Evolutionary conservation across 2,329 filamentous ascomycete species (phyloP).

Genomic region (Fusarium begoniae): DNA sequence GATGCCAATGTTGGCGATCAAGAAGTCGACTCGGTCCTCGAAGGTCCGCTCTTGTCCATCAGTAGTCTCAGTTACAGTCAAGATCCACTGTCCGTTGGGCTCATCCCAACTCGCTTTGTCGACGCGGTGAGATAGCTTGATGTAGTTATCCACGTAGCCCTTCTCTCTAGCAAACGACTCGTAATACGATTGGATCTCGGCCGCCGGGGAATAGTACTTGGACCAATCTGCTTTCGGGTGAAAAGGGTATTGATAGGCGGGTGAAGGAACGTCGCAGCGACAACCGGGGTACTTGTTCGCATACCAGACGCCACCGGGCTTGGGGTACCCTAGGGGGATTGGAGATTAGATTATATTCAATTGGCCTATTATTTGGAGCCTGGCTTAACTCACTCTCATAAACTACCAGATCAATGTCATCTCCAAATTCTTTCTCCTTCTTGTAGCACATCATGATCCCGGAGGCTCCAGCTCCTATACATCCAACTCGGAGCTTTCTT

Average conservation of each 20-base stretch:
- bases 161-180: conserved; percentile 45
- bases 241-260: conserved; percentile 57
- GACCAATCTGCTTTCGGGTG: conserved; percentile 57
- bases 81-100: conserved; percentile 5
- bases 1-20: conserved; percentile 60
- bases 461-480: conserved; percentile 12
- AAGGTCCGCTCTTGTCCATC: conserved; percentile 39
- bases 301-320: conserved; percentile 47
- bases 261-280: conserved; percentile 47
- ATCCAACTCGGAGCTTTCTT: conserved; percentile 6
- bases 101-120: conserved; percentile 41
- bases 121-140: conserved; percentile 38
- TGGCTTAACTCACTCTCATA: conserved; percentile 1
- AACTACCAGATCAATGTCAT: conserved; percentile 7
- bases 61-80: neutral
- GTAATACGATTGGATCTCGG: conserved; percentile 52
- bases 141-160: conserved; percentile 42
- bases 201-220: conserved; percentile 49
- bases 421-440: conserved; percentile 15
- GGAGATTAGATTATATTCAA: neutral
- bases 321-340: neutral
- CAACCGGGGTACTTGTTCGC: conserved; percentile 50
- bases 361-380: fast-evolving
- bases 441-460: conserved; percentile 22
- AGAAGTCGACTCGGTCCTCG: conserved; percentile 56